phyloP scores from a whole-genome alignment of 2,329 filamentous ascomycete species.

The Trichoderma lentiforme region DNA sequence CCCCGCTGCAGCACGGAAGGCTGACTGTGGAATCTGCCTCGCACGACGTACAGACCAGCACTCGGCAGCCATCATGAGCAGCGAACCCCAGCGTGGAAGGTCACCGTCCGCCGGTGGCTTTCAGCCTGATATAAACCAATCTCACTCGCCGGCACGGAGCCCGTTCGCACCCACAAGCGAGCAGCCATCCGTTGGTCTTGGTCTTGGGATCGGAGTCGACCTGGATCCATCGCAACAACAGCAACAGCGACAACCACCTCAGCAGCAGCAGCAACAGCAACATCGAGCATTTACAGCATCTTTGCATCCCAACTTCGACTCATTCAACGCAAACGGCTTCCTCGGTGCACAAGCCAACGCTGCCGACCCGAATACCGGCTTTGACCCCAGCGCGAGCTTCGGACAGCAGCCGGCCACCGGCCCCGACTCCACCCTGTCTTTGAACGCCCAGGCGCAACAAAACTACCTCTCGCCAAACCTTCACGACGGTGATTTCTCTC shows the following conservation, averaged over 20 bases:
- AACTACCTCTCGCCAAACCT: constrained; percentile 51
- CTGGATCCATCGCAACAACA: constrained; percentile 23
- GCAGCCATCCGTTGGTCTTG: constrained; percentile 32
- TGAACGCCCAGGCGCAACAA: constrained; percentile 42
- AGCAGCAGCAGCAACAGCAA: constrained; percentile 35
- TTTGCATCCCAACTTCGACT: constrained; percentile 39
- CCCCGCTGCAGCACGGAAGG: constrained; percentile 42
- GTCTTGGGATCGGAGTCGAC: constrained; percentile 56
- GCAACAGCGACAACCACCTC: constrained; percentile 38
- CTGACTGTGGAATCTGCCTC: constrained; percentile 47
- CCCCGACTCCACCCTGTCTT: constrained; percentile 39
- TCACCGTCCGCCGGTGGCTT: constrained; percentile 59
- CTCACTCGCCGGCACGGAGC: constrained; percentile 61
- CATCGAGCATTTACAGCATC: constrained; percentile 31
- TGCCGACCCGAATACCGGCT: constrained; percentile 37
- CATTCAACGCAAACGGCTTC: constrained; percentile 47
- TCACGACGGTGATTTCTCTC: constrained; percentile 57
- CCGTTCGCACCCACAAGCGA: constrained; percentile 47
- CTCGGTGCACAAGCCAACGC: constrained; percentile 44
- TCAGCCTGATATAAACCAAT: constrained; percentile 64
- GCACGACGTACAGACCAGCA: constrained; percentile 21
- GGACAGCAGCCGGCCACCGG: constrained; percentile 38
- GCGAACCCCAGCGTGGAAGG: constrained; percentile 48
- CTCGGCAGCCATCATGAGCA: constrained; percentile 38
- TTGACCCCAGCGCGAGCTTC: constrained; percentile 44